Percentiles rank a stretch among this genome's conserved stretches.
phyloP scores from a whole-genome alignment of 495 filamentous ascomycete genomes.

The Physcia stellaris region DNA sequence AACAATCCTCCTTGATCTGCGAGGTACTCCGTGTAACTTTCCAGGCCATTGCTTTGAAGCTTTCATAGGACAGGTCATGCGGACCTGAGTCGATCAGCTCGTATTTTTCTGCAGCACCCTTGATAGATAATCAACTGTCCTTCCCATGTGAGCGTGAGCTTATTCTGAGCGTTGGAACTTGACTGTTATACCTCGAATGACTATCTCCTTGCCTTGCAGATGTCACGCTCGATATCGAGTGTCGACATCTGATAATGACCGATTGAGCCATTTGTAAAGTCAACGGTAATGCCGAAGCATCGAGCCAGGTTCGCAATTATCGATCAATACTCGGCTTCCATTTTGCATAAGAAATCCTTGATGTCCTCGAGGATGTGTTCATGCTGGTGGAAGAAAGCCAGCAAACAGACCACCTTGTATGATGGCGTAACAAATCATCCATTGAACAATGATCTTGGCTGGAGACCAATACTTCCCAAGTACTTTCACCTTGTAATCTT shows the following conservation, averaged over 20 bases:
- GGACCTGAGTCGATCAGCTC: no score
- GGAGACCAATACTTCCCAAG: slow-evolving; percentile 19
- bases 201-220: no score
- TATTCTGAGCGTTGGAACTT: no score
- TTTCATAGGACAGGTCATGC: no score
- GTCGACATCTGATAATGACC: neutral
- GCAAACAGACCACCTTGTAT: slow-evolving; percentile 74
- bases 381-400: slow-evolving; percentile 89
- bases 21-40: no score
- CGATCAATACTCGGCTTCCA: neutral
- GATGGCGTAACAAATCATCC: slow-evolving; percentile 67
- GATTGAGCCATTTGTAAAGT: neutral
- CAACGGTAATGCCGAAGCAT: neutral
- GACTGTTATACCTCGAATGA: no score
- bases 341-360: neutral
- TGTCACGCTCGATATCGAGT: no score
- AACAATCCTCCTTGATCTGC: no score
- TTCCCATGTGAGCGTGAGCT: no score
- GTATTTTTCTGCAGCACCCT: no score
- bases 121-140: no score
- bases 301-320: neutral
- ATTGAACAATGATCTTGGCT: slow-evolving; percentile 33
- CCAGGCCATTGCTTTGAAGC: no score
- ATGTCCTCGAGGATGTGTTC: slow-evolving; percentile 12
- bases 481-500: slow-evolving; percentile 11